phyloP scores from a whole-genome alignment of 2,329 filamentous ascomycete genomes.

The Neofusicoccum parvum region DNA sequence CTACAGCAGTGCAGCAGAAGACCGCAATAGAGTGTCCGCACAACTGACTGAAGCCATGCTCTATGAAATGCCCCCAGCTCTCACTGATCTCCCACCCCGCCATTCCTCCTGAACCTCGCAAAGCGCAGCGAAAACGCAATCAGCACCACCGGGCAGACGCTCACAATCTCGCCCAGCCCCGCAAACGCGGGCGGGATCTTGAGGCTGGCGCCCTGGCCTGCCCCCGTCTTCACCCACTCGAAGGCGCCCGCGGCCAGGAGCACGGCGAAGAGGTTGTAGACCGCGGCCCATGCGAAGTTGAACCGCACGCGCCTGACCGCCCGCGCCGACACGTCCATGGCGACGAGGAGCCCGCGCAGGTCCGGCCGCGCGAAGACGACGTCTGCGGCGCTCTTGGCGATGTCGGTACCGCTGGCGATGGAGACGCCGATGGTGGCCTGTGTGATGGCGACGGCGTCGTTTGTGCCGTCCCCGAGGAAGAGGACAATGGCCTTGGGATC shows the following conservation, averaged over 20 bases:
- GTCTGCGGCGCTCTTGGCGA: conserved; percentile 69
- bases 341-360: conserved; percentile 58
- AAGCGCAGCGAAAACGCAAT: conserved; percentile 56
- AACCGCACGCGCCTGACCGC: conserved; percentile 52
- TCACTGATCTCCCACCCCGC: no score
- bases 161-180: conserved; percentile 72
- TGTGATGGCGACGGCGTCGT: conserved; percentile 73
- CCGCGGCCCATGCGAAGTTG: conserved; percentile 70
- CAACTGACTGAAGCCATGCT: background rate
- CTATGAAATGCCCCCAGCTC: no score
- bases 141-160: conserved; percentile 69
- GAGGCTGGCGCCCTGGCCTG: background rate
- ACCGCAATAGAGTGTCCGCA: background rate
- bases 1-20: background rate
- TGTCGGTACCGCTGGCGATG: conserved; percentile 62
- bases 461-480: conserved; percentile 78
- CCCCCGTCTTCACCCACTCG: conserved; percentile 45
- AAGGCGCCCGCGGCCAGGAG: conserved; percentile 68
- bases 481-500: conserved; percentile 51
- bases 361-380: conserved; percentile 64
- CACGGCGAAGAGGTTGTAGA: conserved; percentile 72
- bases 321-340: conserved; percentile 57
- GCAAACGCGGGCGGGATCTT: conserved; percentile 65
- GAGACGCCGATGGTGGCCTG: conserved; percentile 72
- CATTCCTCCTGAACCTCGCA: background rate